Base-by-base conservation (phyloP, 805 yeast genomes). In the Debaryomyces castellii region DNA sequence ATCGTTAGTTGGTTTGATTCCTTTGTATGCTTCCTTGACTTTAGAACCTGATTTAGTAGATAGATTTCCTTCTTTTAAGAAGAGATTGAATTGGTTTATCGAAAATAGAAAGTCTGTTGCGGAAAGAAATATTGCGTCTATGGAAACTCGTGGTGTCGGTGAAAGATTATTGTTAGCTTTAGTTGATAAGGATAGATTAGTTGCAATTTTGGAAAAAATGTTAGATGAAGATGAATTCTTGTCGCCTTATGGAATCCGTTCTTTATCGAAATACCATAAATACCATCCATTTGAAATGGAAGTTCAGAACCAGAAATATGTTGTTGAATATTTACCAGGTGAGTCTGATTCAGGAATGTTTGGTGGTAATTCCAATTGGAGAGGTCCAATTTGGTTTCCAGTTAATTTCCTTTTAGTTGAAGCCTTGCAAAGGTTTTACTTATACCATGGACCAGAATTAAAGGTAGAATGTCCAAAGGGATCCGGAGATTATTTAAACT, bases 351-450 rank as follows among this genome's bases (percentile, higher is more conserved):
- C 95, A 5, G 96, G 96, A 4, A 80, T 91, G 80, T 90, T 90
- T 76, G 97, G 97, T 41, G 97, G 97, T 48, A 90, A 90, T 64
- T 89, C 96, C 18, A 90, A 90, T 67, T 90, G 97, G 97, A 78
- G 97, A 64, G 97, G 97, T 2, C 97, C 97, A 12, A 89, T 90
- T 54, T 90, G 97, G 97, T 89, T 90, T 75, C 96, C 97, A 17
- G 88, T 88, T 10, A 90, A 86, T 58, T 90, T 90, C 64, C 71
- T 90, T 50, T 70, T 90, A 33, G 88, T 90, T 47, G 97, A 90
- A 69, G 82, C 96, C 0, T 72, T 90, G 55, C 94, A 90, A 66
- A 76, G 96, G 56, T 89, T 89, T 64, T 89, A 84, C 64, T 71
- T 90, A 58, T 90, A 89, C 71, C 90, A 89, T 63, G 97, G 97